Evolutionary conservation across 805 yeast genomes (phyloP).

Genomic region (Candida jianshihensis): DNA sequence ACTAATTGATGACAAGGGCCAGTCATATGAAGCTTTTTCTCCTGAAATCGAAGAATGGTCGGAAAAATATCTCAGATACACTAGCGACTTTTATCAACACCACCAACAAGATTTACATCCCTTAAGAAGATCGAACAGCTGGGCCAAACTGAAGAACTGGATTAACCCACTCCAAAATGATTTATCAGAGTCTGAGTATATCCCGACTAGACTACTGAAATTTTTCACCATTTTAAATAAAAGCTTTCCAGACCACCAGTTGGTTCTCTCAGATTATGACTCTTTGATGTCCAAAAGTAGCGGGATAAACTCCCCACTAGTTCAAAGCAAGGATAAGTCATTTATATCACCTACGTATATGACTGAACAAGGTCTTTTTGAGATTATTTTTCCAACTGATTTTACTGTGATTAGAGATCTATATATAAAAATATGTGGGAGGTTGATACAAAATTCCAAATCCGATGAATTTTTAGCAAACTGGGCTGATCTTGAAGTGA

Average conservation of each 20-base stretch:
- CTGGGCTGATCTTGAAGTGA: slow-evolving; percentile 66
- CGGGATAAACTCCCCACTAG: slow-evolving; percentile 72
- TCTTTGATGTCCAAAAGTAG: slow-evolving; percentile 34
- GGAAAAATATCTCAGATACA: slow-evolving; percentile 38
- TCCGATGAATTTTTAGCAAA: slow-evolving; percentile 59
- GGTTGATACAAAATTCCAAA: slow-evolving; percentile 41
- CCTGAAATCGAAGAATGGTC: slow-evolving; percentile 56
- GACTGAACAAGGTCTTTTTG: slow-evolving; percentile 83
- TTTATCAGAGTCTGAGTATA: slow-evolving; percentile 61
- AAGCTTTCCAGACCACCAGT: slow-evolving; percentile 68
- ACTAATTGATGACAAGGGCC: slow-evolving; percentile 63
- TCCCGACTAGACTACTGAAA: slow-evolving; percentile 70
- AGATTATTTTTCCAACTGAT: slow-evolving; percentile 82
- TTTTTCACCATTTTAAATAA: slow-evolving; percentile 55
- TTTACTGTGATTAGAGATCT: slow-evolving; percentile 54
- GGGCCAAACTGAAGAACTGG: slow-evolving; percentile 36
- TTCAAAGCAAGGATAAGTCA: slow-evolving; percentile 60
- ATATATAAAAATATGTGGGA: slow-evolving; percentile 60
- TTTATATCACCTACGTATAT: slow-evolving; percentile 66
- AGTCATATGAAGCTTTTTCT: slow-evolving; percentile 65
- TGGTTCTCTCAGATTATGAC: slow-evolving; percentile 66
- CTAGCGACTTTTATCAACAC: slow-evolving; percentile 1
- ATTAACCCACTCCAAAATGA: slow-evolving; percentile 61
- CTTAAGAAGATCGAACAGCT: slow-evolving; percentile 39
- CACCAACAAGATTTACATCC: slow-evolving; percentile 50